These are phyloP conservation scores for Saccharomyces hybrid DNA, from an alignment of 1,139 yeast genomes.

Conservation along the genomic window DNA sequence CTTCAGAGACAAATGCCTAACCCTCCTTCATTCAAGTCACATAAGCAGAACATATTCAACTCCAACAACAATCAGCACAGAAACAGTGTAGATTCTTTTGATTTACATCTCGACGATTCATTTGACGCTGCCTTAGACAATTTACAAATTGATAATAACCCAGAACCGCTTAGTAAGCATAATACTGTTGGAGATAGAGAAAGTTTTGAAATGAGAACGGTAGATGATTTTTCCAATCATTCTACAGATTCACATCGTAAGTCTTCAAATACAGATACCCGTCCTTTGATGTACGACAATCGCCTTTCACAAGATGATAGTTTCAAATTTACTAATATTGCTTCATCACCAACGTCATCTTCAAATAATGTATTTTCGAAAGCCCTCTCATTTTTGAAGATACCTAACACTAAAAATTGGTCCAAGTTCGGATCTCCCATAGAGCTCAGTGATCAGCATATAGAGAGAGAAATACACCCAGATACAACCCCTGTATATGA, in stretches of 20 bases:
- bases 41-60: background rate
- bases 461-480: constrained; percentile 38
- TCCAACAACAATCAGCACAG: constrained; percentile 2
- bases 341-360: constrained; percentile 1
- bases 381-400: background rate
- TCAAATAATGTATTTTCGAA: background rate
- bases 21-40: background rate
- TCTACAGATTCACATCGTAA: constrained; percentile 22
- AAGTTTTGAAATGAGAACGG: constrained; percentile 25
- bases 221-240: constrained; percentile 8
- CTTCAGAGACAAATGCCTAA: background rate
- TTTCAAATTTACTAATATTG: constrained; percentile 3
- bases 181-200: constrained; percentile 12
- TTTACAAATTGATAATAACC: constrained; percentile 25
- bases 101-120: constrained; percentile 34
- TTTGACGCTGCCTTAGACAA: constrained; percentile 37
- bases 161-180: constrained; percentile 7
- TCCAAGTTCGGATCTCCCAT: constrained; percentile 11
- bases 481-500: constrained; percentile 34
- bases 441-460: constrained; percentile 30
- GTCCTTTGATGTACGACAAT: constrained; percentile 12
- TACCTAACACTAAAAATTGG: background rate
- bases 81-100: constrained; percentile 33
- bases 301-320: constrained; percentile 12
- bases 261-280: constrained; percentile 21